Base-by-base conservation (phyloP, 306 rosid species). In the Inga leiocalycina region DNA sequence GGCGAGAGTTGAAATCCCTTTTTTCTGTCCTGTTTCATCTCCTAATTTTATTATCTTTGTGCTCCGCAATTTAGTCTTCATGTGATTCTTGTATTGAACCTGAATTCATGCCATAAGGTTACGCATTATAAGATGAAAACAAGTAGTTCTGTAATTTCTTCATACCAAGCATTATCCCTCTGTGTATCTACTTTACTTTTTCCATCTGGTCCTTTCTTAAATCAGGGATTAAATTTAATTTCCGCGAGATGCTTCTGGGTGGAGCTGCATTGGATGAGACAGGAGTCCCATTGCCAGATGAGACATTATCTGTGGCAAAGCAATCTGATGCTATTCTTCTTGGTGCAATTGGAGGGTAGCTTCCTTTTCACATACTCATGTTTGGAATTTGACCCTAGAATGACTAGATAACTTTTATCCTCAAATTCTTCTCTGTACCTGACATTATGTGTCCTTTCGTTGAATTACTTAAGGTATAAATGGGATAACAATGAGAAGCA, bases 271-370 rank as follows among this genome's bases (percentile, higher is more conserved):
- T 96, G 78, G 99, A 96, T 80, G 91, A 85, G 74, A 90, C 94
- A 0, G 98, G 99, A 24, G 91, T 93, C 61, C 98, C 99, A 0
- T 81, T 96, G 45, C 99, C 97, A 0, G 94, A 93, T 0, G 98
- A 92, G 75, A 93, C 98, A 20, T 94, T 93, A 76, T 83, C 87
- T 19, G 83, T 71, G 1, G 94, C 98, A 3, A 90, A 90, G 81
- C 83, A 92, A 86, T 93, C 99, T 30, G 92, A 96, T 74, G 97
- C 94, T 2, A 86, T 96, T 82, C 92, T 96, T 20, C 93, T 96
- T 8, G 98, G 99, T 66, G 93, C 98, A 12, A 91, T 93, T 84
- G 98, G 99, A 85, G 98, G 98, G 97, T 95, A 84, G 20, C 52
- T 83, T 3, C 51, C 54, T 77, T 82, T 43, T 6, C 57, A 34